Conservation (phyloP, 2,329 filamentous ascomycete species). For the Penicillium sp. region DNA sequence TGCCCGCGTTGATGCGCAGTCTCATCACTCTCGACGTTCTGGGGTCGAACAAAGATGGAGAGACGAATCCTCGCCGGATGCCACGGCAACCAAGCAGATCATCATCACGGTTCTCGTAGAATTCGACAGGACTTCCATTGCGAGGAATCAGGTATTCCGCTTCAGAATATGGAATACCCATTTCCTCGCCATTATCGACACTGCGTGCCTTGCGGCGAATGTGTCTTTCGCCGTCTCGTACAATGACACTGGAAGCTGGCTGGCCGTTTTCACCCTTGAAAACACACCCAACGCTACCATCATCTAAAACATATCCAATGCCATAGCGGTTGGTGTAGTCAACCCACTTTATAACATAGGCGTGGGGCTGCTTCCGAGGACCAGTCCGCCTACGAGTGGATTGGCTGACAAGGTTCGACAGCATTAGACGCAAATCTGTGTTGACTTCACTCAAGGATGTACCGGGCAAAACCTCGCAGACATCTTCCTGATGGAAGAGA, state of each 20-base stretch:
- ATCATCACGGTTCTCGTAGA: conserved; percentile 48
- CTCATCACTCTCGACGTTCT: conserved; percentile 35
- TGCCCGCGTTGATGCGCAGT: conserved; percentile 31
- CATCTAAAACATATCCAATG: conserved; percentile 53
- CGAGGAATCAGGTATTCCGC: conserved; percentile 47
- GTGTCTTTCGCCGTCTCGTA: conserved; percentile 48
- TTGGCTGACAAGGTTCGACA: conserved; percentile 36
- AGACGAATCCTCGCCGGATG: conserved; percentile 42
- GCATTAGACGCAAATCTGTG: conserved; percentile 39
- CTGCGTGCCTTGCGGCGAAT: conserved; percentile 46
- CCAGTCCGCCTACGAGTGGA: conserved; percentile 32
- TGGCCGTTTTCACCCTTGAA: conserved; percentile 48
- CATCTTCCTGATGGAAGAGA: conserved; percentile 40
- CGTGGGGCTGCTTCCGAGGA: conserved; percentile 35
- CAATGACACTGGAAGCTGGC: conserved; percentile 46
- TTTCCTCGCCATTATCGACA: conserved; percentile 31
- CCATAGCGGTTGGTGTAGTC: conserved; percentile 55
- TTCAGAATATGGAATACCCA: conserved; percentile 38
- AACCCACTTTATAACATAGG: conserved; percentile 55
- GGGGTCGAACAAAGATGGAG: conserved; percentile 41
- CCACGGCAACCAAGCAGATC: conserved; percentile 34
- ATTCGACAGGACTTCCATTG: conserved; percentile 45
- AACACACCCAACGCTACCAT: conserved; percentile 52
- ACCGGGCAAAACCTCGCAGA: conserved; percentile 37
- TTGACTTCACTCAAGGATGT: conserved; percentile 43